Evolutionary conservation across 2,329 filamentous ascomycete genomes (phyloP).

Genomic region (Arthroderma uncinatum): DNA sequence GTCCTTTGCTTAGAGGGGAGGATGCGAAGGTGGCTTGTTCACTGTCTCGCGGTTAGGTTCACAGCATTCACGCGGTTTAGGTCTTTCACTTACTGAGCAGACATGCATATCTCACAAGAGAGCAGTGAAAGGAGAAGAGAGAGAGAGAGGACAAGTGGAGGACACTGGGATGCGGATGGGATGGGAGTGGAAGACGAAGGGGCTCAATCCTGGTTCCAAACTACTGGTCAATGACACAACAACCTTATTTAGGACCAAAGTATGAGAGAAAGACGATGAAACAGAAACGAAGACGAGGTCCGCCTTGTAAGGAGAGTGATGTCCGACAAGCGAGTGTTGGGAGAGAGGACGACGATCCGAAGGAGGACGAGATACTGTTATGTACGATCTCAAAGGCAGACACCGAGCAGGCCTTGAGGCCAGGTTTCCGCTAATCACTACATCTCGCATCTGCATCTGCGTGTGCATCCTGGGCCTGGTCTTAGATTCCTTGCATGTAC

Average conservation of each 20-base stretch:
- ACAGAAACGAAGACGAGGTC: background rate
- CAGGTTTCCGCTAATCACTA: background rate
- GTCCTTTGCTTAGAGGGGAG: background rate
- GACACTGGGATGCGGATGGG: no score
- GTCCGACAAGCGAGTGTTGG: background rate
- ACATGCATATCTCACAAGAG: background rate
- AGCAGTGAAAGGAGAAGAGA: no score
- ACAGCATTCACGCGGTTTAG: background rate
- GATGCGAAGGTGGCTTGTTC: constrained; percentile 4
- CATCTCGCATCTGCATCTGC: background rate
- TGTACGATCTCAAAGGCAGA: background rate
- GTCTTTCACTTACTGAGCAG: background rate
- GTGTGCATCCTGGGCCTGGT: background rate
- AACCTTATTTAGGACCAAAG: background rate
- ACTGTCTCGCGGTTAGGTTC: background rate
- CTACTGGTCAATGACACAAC: background rate
- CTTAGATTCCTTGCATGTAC: background rate
- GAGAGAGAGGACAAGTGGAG: background rate
- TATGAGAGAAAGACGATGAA: background rate
- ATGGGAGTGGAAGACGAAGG: background rate
- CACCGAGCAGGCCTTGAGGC: background rate
- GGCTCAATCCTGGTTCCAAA: background rate
- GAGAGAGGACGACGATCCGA: background rate
- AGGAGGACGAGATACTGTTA: background rate
- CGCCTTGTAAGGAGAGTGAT: background rate